A percentile compares a stretch with the other conserved stretches of the same genome.
These are phyloP conservation scores for Macrocybe gigantea DNA, from an alignment of 768 basidiomycete genomes.

Conservation along the genomic window DNA sequence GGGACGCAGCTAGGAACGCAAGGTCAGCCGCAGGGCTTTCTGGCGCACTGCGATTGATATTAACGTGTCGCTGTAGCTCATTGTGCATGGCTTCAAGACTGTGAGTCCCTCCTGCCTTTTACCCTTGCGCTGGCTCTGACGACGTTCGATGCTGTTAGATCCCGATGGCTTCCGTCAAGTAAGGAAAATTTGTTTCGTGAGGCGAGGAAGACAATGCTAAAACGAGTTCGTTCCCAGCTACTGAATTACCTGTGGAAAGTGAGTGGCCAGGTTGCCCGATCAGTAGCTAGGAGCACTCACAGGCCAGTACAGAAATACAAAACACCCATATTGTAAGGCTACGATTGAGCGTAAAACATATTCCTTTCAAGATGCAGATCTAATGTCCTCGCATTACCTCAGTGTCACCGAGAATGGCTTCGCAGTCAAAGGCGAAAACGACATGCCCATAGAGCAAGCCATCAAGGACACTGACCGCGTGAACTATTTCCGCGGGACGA, in stretches of 20 bases:
- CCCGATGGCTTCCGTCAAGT: constrained; percentile 63
- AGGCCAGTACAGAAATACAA: constrained; percentile 37
- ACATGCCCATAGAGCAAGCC: constrained; percentile 45
- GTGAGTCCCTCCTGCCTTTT: constrained; percentile 23
- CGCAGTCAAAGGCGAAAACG: constrained; percentile 59
- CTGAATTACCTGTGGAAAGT: constrained; percentile 71
- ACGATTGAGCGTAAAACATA: background rate
- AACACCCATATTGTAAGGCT: constrained; percentile 31
- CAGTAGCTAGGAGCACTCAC: no score
- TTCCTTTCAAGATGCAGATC: background rate
- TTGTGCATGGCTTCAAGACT: constrained; percentile 63
- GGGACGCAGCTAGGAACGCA: constrained; percentile 60
- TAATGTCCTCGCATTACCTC: constrained; percentile 3
- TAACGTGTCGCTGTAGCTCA: constrained; percentile 33
- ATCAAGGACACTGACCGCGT: constrained; percentile 58
- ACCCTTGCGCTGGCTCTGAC: background rate
- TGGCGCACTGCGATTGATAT: background rate
- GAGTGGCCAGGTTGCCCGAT: constrained; percentile 3
- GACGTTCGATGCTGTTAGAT: constrained; percentile 28
- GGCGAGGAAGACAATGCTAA: no score
- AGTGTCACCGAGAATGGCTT: constrained; percentile 77
- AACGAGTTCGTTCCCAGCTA: constrained; percentile 25
- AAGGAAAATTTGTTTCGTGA: constrained; percentile 12
- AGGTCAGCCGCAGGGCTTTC: constrained; percentile 28
- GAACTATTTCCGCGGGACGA: constrained; percentile 59